These are phyloP conservation scores for Dactylellina drechsleri DNA, from an alignment of 2,329 filamentous ascomycete genomes.

Conservation along the genomic window DNA sequence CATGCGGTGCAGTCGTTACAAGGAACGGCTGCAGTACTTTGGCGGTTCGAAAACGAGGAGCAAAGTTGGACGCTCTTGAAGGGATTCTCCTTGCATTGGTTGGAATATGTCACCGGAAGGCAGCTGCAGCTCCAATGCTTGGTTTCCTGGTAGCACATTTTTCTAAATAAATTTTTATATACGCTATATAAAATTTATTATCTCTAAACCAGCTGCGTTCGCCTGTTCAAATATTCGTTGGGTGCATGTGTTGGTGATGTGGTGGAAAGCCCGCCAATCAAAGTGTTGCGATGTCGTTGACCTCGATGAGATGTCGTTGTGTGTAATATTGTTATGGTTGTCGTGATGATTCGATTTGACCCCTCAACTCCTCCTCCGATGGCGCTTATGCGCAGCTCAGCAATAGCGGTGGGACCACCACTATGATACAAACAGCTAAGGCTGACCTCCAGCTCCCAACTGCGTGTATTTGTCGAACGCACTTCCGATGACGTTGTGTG, in stretches of 20 bases:
- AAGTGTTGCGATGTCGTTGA: constrained; percentile 22
- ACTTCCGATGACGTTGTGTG: constrained; percentile 43
- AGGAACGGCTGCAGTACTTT: constrained; percentile 27
- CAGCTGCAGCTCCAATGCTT: constrained; percentile 48
- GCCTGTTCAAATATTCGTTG: no score
- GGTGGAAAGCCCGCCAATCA: constrained; percentile 38
- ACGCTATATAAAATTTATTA: constrained; percentile 1
- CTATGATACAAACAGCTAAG: constrained; percentile 39
- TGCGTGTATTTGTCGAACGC: constrained; percentile 44
- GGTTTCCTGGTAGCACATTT: constrained; percentile 51
- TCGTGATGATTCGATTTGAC: constrained; percentile 5
- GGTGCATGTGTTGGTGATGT: constrained; percentile 21
- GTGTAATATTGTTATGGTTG: constrained; percentile 1
- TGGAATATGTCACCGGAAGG: constrained; percentile 40
- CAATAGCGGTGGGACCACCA: constrained; percentile 26
- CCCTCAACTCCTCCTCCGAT: constrained; percentile 49
- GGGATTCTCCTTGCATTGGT: constrained; percentile 37
- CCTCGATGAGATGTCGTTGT: constrained; percentile 4
- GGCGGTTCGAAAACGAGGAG: constrained; percentile 15
- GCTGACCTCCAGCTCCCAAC: constrained; percentile 51
- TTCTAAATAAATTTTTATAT: constrained; percentile 5
- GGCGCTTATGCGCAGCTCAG: constrained; percentile 44
- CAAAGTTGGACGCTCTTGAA: constrained; percentile 40
- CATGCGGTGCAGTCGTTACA: constrained; percentile 40
- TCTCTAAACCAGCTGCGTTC: background rate